phyloP scores from a whole-genome alignment of 129 eudicot genomes.

The Scalesia atractyloides region DNA sequence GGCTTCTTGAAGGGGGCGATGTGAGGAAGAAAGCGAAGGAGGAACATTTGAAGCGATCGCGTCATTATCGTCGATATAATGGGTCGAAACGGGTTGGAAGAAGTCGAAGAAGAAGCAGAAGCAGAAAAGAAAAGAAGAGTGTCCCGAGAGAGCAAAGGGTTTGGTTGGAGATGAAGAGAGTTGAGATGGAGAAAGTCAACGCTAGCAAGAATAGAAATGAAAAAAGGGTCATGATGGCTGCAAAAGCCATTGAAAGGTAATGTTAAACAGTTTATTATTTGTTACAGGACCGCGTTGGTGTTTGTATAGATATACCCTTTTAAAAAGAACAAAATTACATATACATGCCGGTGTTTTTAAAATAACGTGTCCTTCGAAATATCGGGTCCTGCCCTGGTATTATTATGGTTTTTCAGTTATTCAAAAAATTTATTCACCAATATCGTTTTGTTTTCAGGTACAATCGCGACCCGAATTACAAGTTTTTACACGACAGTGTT shows the following conservation, averaged over 20 bases:
- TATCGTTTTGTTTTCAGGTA: background rate
- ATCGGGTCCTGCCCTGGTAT: no score
- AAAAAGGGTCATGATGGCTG: conserved; percentile 11
- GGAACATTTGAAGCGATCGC: background rate
- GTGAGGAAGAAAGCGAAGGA: conserved; percentile 1
- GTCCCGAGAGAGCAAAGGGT: conserved; percentile 6
- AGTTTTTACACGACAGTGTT: conserved; percentile 16
- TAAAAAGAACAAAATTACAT: no score
- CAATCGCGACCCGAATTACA: conserved; percentile 11
- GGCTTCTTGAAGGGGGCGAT: conserved; percentile 18
- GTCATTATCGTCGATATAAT: background rate
- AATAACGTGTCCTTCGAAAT: no score
- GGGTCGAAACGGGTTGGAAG: background rate
- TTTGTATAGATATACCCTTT: no score
- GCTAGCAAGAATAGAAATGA: conserved; percentile 6
- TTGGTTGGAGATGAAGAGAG: background rate
- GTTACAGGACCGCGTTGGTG: no score
- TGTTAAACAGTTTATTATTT: no score
- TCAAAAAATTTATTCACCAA: no score
- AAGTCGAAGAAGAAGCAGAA: background rate
- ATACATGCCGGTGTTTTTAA: no score
- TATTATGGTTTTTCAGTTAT: no score
- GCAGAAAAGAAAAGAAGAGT: background rate
- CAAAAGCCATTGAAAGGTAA: conserved; percentile 7
- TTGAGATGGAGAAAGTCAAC: background rate